Evolutionary conservation across 305 asterid species (phyloP).

Genomic region (Solanum hybrid): DNA sequence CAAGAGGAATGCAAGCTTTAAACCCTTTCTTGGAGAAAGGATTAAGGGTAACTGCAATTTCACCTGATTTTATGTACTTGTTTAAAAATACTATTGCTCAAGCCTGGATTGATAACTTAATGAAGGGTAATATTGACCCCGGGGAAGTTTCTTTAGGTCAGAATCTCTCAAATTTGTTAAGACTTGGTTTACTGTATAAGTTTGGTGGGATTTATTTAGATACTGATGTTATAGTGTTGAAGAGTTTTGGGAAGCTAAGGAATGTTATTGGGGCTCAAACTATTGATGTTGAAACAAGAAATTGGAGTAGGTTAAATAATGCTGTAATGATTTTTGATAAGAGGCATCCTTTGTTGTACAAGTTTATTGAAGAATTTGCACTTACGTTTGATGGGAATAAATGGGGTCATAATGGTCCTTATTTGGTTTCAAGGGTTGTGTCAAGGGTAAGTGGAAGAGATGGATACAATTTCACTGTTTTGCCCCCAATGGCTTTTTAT

Average conservation of each 20-base stretch:
- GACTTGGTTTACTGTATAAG: constrained; percentile 63
- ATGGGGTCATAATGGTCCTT: constrained; percentile 98
- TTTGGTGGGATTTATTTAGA: constrained; percentile 86
- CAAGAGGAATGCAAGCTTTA: constrained; percentile 37
- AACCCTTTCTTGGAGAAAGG: constrained; percentile 50
- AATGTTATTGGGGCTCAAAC: constrained; percentile 82
- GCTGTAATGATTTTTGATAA: constrained; percentile 78
- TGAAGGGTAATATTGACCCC: constrained; percentile 50
- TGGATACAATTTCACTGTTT: constrained; percentile 48
- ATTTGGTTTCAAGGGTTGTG: constrained; percentile 83
- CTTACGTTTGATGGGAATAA: constrained; percentile 76
- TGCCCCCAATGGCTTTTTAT: constrained; percentile 71
- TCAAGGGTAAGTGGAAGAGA: constrained; percentile 38
- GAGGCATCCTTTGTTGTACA: constrained; percentile 61
- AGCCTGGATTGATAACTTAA: constrained; percentile 49
- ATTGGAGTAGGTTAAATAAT: constrained; percentile 84
- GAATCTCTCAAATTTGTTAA: constrained; percentile 76
- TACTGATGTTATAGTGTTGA: constrained; percentile 63
- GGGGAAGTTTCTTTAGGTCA: constrained; percentile 80
- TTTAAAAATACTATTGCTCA: constrained; percentile 61
- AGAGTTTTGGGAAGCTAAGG: constrained; percentile 36
- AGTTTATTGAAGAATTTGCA: constrained; percentile 84
- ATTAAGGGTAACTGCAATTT: constrained; percentile 42
- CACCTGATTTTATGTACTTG: constrained; percentile 69
- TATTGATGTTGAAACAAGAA: constrained; percentile 36